phyloP scores from a whole-genome alignment of 1,284 basidiomycete genomes.

The Tilletia indica region DNA sequence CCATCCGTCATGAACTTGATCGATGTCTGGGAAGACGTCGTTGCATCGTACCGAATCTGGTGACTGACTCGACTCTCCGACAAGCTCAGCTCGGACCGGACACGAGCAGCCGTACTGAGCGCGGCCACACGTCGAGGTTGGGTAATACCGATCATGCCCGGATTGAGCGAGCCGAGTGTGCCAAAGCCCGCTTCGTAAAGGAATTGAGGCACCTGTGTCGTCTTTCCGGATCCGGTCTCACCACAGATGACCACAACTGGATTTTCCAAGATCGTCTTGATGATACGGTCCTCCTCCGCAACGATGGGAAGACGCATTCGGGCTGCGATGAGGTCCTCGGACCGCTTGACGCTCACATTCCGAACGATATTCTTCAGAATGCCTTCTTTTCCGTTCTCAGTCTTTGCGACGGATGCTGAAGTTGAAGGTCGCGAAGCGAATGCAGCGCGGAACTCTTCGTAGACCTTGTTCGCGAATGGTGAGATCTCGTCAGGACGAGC shows the following conservation, averaged over 20 bases:
- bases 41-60: slow-evolving; percentile 95
- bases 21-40: slow-evolving; percentile 78
- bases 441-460: slow-evolving; percentile 23
- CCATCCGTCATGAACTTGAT: slow-evolving; percentile 99
- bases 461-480: slow-evolving; percentile 38
- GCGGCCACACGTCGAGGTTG: slow-evolving; percentile 97
- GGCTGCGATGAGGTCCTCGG: slow-evolving; percentile 72
- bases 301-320: slow-evolving; percentile 83
- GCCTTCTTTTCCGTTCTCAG: background rate
- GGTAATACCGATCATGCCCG: slow-evolving; percentile 96
- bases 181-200: slow-evolving; percentile 94
- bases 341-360: slow-evolving; percentile 68
- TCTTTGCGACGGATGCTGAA: background rate
- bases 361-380: slow-evolving; percentile 47
- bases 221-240: slow-evolving; percentile 95
- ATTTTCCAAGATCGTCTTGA: slow-evolving; percentile 85
- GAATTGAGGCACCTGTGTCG: slow-evolving; percentile 94
- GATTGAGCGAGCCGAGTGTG: slow-evolving; percentile 76
- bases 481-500: slow-evolving; percentile 29
- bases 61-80: slow-evolving; percentile 80
- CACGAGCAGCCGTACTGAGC: slow-evolving; percentile 88
- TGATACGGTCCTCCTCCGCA: slow-evolving; percentile 88
- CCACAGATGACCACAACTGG: slow-evolving; percentile 73
- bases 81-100: slow-evolving; percentile 81
- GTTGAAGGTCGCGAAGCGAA: background rate